Percentiles rank a stretch among this genome's conserved stretches.
These are phyloP conservation scores for Rhododendron ovatum DNA, from an alignment of 148 eudicot genomes.

Conservation along the genomic window DNA sequence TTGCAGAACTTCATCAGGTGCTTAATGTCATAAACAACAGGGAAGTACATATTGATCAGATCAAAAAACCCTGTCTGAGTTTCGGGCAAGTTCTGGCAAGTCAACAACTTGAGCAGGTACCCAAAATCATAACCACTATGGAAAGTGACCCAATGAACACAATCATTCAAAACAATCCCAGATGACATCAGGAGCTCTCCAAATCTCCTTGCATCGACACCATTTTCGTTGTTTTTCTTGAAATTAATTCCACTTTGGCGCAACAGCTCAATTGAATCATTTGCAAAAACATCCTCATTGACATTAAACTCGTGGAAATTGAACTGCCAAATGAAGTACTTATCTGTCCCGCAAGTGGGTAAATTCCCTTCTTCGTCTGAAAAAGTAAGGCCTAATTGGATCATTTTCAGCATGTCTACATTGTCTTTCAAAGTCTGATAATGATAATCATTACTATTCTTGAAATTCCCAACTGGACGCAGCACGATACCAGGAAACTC, in stretches of 20 bases:
- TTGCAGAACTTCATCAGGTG: slow-evolving; percentile 53
- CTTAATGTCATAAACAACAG: slow-evolving; percentile 49
- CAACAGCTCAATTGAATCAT: slow-evolving; percentile 47
- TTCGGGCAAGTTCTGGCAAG: slow-evolving; percentile 38
- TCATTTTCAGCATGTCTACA: slow-evolving; percentile 50
- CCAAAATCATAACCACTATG: slow-evolving; percentile 61
- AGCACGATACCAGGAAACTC: slow-evolving; percentile 48
- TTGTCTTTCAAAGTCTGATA: slow-evolving; percentile 44
- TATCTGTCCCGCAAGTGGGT: slow-evolving; percentile 48
- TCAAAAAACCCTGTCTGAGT: slow-evolving; percentile 30
- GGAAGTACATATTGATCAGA: slow-evolving; percentile 29
- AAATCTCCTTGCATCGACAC: slow-evolving; percentile 41
- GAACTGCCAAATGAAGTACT: slow-evolving; percentile 53
- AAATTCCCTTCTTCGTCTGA: slow-evolving; percentile 40
- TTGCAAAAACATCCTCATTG: slow-evolving; percentile 41
- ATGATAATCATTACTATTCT: slow-evolving; percentile 29
- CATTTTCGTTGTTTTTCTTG: slow-evolving; percentile 36
- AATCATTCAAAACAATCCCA: slow-evolving; percentile 42
- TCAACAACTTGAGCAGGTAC: slow-evolving; percentile 52
- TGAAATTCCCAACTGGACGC: slow-evolving; percentile 31
- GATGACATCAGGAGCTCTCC: slow-evolving; percentile 58
- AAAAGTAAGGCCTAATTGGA: slow-evolving; percentile 48
- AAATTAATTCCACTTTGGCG: slow-evolving; percentile 47
- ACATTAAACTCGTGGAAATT: slow-evolving; percentile 50
- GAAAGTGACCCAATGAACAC: slow-evolving; percentile 51